Conservation (phyloP, 495 filamentous ascomycete genomes). For the Aspergillus bridgeri region DNA sequence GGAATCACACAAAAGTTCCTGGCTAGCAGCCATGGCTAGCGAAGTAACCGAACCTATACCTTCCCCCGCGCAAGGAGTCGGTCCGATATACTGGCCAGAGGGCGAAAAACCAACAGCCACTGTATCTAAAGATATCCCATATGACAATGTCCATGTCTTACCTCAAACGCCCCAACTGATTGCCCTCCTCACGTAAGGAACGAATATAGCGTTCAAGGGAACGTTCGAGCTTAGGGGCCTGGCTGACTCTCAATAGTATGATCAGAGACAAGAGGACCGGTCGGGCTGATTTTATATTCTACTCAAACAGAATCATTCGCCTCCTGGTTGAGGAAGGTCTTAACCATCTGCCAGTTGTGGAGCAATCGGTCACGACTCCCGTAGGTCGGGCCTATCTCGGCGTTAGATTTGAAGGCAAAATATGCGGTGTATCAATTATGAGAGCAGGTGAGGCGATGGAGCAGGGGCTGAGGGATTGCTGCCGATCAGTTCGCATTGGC, state of each 20-base stretch:
- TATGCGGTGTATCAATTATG: conserved; percentile 98
- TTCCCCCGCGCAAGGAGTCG: conserved; percentile 68
- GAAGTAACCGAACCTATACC: conserved; percentile 24
- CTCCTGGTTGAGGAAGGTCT: conserved; percentile 97
- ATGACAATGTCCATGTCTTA: conserved; percentile 85
- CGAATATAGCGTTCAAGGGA: neutral
- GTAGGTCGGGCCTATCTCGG: conserved; percentile 86
- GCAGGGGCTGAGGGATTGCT: conserved; percentile 93
- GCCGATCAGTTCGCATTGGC: conserved; percentile 90
- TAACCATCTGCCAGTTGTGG: conserved; percentile 90
- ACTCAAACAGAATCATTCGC: conserved; percentile 97
- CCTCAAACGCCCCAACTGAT: conserved; percentile 96
- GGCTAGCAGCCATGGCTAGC: neutral
- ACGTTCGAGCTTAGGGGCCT: neutral
- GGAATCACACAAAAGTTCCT: neutral
- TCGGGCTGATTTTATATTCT: conserved; percentile 97
- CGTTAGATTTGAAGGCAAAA: conserved; percentile 94
- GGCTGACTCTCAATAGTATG: conserved; percentile 59
- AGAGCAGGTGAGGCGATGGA: conserved; percentile 98
- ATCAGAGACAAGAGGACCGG: conserved; percentile 86
- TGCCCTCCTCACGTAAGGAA: conserved; percentile 85
- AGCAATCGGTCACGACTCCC: conserved; percentile 84
- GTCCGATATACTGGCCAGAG: conserved; percentile 72
- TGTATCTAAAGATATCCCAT: conserved; percentile 76
- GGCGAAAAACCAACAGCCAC: conserved; percentile 84